Percentiles rank a stretch among this genome's conserved stretches.
These are phyloP conservation scores for sorghum (Sorghum bicolor) DNA, from an alignment of 176 grass and related monocot genomes.

Conservation along the genomic window Sorghum_bicolor_NCBIv3 NC_012873.2:53987501-53988000, in stretches of 20 bases:
- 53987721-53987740: too few species aligned
- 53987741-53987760: background rate
- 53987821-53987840: too few species aligned
- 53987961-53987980: too few species aligned
- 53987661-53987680: background rate
- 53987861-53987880: too few species aligned
- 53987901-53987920: too few species aligned
- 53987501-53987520: slow-evolving; percentile 3
- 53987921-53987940: too few species aligned
- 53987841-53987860: too few species aligned
- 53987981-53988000: too few species aligned
- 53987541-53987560: background rate
- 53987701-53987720: background rate
- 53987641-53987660: background rate
- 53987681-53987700: background rate
- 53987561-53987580: background rate
- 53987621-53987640: background rate
- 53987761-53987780: background rate
- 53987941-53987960: too few species aligned
- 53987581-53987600: background rate
- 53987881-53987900: too few species aligned
- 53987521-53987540: background rate
- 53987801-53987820: too few species aligned
- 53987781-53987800: too few species aligned
- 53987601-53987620: slow-evolving; percentile 22